phyloP scores from a whole-genome alignment of 2,329 filamentous ascomycete species.

The Berkeleyomyces rouxiae region DNA sequence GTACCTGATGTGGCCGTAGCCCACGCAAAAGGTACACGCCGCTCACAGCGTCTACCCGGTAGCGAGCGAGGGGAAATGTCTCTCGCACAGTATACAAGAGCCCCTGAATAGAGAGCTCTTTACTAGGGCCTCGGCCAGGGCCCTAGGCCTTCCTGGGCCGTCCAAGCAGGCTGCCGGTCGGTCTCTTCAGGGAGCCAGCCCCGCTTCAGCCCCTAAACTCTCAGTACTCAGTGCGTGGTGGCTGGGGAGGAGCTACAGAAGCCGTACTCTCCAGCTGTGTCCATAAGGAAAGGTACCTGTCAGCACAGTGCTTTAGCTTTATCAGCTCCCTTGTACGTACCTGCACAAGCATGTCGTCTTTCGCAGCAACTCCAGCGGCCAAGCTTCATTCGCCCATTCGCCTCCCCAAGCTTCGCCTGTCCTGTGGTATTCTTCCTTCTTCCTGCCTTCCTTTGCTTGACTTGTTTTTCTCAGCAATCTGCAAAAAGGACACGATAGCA shows the following conservation, averaged over 20 bases:
- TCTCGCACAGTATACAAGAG: slow-evolving; percentile 12
- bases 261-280: slow-evolving; percentile 5
- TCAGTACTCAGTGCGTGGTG: slow-evolving; percentile 13
- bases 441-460: not conserved
- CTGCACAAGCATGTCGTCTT: not conserved
- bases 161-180: not conserved
- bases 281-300: slow-evolving; percentile 10
- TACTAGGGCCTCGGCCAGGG: not conserved
- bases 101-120: slow-evolving; percentile 11
- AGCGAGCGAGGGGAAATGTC: slow-evolving; percentile 11
- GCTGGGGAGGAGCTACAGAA: slow-evolving; percentile 10
- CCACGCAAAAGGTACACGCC: slow-evolving; percentile 11
- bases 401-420: not conserved
- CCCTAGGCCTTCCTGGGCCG: not conserved
- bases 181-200: slow-evolving; percentile 8
- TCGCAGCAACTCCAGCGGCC: not conserved
- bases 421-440: not conserved
- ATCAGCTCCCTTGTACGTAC: not conserved
- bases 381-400: not conserved
- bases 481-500: slow-evolving; percentile 12
- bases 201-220: slow-evolving; percentile 8
- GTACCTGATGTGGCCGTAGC: slow-evolving; percentile 10
- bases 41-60: slow-evolving; percentile 5
- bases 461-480: not conserved
- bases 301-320: slow-evolving; percentile 4